Conservation (phyloP, 2,329 filamentous ascomycete species). For the Penicillium sumatraense region DNA sequence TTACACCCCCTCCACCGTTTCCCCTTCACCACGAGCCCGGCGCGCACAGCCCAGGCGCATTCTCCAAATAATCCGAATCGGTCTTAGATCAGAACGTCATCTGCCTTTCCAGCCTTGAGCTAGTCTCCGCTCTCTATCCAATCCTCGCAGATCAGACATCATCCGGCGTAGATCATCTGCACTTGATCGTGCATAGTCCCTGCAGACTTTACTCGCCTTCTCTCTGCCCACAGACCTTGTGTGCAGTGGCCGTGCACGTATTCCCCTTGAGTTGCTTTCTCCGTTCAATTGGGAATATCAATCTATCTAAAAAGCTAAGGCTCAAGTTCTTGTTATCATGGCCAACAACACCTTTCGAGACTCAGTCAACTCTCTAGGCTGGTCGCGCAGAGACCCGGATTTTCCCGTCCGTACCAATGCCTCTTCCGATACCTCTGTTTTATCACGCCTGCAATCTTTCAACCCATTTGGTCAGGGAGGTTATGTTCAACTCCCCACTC, state of each 20-base stretch:
- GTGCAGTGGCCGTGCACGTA: conserved; percentile 25
- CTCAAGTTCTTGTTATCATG: conserved; percentile 27
- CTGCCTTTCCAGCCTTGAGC: conserved; percentile 34
- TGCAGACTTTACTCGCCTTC: conserved; percentile 40
- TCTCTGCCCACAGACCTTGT: conserved; percentile 24
- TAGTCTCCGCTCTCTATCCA: conserved; percentile 26
- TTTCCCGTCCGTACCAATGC: conserved; percentile 68
- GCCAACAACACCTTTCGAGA: conserved; percentile 76
- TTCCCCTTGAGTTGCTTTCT: conserved; percentile 7
- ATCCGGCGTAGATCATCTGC: conserved; percentile 56
- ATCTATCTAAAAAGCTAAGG: conserved; percentile 9
- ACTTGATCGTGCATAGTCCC: conserved; percentile 51
- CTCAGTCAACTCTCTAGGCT: conserved; percentile 92
- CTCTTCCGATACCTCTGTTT: conserved; percentile 69
- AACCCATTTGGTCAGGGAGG: conserved; percentile 84
- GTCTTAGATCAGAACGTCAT: conserved; percentile 35
- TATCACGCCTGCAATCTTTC: conserved; percentile 79
- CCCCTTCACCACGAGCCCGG: conserved; percentile 12
- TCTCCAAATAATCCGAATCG: conserved; percentile 14
- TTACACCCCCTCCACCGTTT: background rate
- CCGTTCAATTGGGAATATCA: conserved; percentile 16
- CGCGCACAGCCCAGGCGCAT: conserved; percentile 6
- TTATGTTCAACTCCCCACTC: conserved; percentile 88
- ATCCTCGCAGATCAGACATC: conserved; percentile 27
- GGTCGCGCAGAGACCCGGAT: conserved; percentile 83